These are phyloP conservation scores for Paraphaeosphaeria minitans DNA, from an alignment of 2,329 filamentous ascomycete genomes.

Conservation along the genomic window DNA sequence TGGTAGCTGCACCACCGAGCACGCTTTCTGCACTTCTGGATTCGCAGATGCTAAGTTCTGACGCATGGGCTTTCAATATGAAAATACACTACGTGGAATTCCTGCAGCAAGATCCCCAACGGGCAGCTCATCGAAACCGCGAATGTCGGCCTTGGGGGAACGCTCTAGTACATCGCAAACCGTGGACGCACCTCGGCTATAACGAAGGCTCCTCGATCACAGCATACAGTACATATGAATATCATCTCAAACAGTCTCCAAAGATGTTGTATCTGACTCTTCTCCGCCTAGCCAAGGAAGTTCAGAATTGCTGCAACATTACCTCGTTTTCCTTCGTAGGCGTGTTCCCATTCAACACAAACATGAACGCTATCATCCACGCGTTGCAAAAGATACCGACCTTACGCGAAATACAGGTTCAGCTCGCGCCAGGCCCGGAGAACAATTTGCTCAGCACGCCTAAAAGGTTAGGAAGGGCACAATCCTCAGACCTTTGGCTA, in stretches of 20 bases:
- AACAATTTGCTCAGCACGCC: constrained; percentile 47
- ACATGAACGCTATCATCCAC: constrained; percentile 52
- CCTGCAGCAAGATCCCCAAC: constrained; percentile 19
- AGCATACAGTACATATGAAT: constrained; percentile 74
- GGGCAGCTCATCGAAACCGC: constrained; percentile 13
- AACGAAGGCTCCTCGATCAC: constrained; percentile 78
- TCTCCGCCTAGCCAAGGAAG: constrained; percentile 33
- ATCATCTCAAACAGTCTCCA: constrained; percentile 68
- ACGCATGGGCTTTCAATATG: constrained; percentile 68
- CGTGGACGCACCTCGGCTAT: constrained; percentile 69
- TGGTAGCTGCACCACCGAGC: constrained; percentile 61
- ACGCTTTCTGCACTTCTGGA: constrained; percentile 66
- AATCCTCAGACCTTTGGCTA: constrained; percentile 49
- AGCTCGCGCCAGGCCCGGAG: constrained; percentile 50
- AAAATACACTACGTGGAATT: constrained; percentile 65
- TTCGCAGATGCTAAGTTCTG: constrained; percentile 60
- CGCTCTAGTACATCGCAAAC: constrained; percentile 61
- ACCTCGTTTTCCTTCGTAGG: constrained; percentile 63
- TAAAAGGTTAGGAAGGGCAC: constrained; percentile 48
- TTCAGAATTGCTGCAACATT: constrained; percentile 43
- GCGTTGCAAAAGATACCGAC: constrained; percentile 36
- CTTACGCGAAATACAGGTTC: constrained; percentile 43
- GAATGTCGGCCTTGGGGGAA: constrained; percentile 26
- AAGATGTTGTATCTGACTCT: constrained; percentile 62
- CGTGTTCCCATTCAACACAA: constrained; percentile 69